Base-by-base conservation (phyloP, 305 asterid genomes). In the Fraxinus sp. region DNA sequence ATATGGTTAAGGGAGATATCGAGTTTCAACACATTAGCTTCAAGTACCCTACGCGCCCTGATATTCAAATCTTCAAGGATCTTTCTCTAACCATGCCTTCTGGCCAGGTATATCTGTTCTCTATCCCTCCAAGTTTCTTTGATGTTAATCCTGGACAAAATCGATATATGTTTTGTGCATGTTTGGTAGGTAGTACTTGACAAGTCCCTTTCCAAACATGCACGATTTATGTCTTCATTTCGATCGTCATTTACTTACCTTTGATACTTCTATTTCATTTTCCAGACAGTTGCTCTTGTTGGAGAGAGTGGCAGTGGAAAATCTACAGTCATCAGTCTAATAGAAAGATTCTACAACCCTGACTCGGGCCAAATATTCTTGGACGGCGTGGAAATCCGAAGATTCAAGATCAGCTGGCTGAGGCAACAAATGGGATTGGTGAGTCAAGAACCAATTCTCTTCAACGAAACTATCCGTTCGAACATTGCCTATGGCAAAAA, bases 291-390 rank as follows among this genome's bases (percentile, higher is more conserved):
- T 75, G 93, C 95, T 77, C 89, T 92, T 9, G 97, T 92, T 28
- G 98, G 97, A 81, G 97, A 93, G 86, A 94, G 95, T 77, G 97
- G 97, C 0, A 90, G 98, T 16, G 97, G 97, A 6, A 94, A 93
- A 83, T 94, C 97, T 59, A 93, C 97, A 0, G 94, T 93, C 13
- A 92, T 94, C 28, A 85, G 91, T 78, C 87, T 92, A 2, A 88
- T 94, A 57, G 95, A 92, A 79, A 83, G 98, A 74, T 94, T 94
- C 80, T 92, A 94, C 82, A 88, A 90, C 79, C 96, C 97, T 0
- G 90, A 91, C 71, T 86, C 90, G 1, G 98, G 98, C 2, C 32
- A 26, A 0, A 82, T 93, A 49, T 35, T 46, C 43, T 33, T 94
- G 77, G 97, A 93, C 20, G 91, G 90, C 0, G 88, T 90, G 10